phyloP scores from a whole-genome alignment of 805 yeast species.

The Pichia nakasei region DNA sequence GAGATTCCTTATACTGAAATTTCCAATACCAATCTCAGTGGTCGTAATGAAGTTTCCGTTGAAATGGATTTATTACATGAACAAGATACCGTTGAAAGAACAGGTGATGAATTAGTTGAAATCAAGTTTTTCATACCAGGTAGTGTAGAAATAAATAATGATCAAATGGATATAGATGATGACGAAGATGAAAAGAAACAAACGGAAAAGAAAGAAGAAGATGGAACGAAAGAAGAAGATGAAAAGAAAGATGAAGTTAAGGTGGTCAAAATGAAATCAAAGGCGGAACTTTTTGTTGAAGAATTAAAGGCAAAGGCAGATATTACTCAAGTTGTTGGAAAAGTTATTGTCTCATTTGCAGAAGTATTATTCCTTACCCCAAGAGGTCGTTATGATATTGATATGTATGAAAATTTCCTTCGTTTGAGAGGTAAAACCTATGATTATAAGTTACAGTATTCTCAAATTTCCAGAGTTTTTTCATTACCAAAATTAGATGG shows the following conservation, averaged over 20 bases:
- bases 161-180: slow-evolving; percentile 28
- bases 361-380: slow-evolving; percentile 92
- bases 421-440: slow-evolving; percentile 95
- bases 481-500: slow-evolving; percentile 94
- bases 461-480: slow-evolving; percentile 83
- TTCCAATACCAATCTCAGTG: slow-evolving; percentile 79
- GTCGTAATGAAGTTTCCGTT: slow-evolving; percentile 87
- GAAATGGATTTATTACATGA: slow-evolving; percentile 52
- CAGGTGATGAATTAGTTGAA: slow-evolving; percentile 95
- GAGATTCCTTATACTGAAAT: slow-evolving; percentile 81
- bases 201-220: slow-evolving; percentile 34
- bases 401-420: slow-evolving; percentile 79
- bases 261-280: slow-evolving; percentile 41
- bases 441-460: slow-evolving; percentile 89
- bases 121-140: slow-evolving; percentile 92
- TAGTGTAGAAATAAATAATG: slow-evolving; percentile 41
- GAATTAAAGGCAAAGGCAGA: slow-evolving; percentile 88
- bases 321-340: slow-evolving; percentile 90
- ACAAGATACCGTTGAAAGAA: slow-evolving; percentile 43
- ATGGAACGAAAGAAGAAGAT: slow-evolving; percentile 9
- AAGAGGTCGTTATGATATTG: slow-evolving; percentile 97
- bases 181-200: slow-evolving; percentile 31
- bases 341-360: slow-evolving; percentile 85
- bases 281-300: slow-evolving; percentile 84
- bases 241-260: slow-evolving; percentile 15